These are phyloP conservation scores for Carex arenaria DNA, from an alignment of 202 grass and related monocot genomes.

Conservation along the genomic window DNA sequence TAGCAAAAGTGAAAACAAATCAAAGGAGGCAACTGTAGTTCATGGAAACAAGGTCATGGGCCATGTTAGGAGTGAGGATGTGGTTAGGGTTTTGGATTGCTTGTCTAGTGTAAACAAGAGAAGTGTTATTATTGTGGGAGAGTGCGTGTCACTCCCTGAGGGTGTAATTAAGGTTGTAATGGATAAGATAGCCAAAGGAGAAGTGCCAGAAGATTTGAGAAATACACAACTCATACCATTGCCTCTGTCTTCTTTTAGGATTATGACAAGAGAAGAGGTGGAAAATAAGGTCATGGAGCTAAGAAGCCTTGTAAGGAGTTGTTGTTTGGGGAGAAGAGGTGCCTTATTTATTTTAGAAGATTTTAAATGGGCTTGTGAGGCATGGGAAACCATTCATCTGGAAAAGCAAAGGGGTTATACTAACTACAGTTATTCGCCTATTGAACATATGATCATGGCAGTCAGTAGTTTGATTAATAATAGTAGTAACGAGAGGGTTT, in stretches of 20 bases:
- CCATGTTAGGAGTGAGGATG: constrained; percentile 34
- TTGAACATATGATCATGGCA: constrained; percentile 81
- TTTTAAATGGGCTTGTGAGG: constrained; percentile 55
- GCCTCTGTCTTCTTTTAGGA: constrained; percentile 37
- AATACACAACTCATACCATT: constrained; percentile 71
- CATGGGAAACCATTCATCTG: constrained; percentile 23
- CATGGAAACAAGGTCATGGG: background rate
- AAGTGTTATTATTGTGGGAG: constrained; percentile 58
- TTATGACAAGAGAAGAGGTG: constrained; percentile 56
- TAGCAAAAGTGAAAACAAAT: constrained; percentile 3
- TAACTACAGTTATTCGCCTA: constrained; percentile 46
- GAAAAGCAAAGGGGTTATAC: constrained; percentile 9
- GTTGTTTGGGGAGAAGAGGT: constrained; percentile 49
- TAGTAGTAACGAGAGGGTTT: constrained; percentile 36
- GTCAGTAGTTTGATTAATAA: constrained; percentile 45
- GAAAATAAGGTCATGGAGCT: constrained; percentile 52
- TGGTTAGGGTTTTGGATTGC: constrained; percentile 54
- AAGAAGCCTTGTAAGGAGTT: constrained; percentile 43
- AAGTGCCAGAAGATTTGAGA: constrained; percentile 54
- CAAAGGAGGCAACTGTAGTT: background rate
- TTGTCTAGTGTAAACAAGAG: constrained; percentile 36
- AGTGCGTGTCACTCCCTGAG: constrained; percentile 33
- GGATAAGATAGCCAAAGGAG: constrained; percentile 63
- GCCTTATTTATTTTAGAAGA: constrained; percentile 67
- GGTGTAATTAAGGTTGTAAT: constrained; percentile 63